Evolutionary conservation across 331 rosid species (phyloP), one percentile per base, ranked within the genome.

Genomic region (Telfairia occidentalis): DNA sequence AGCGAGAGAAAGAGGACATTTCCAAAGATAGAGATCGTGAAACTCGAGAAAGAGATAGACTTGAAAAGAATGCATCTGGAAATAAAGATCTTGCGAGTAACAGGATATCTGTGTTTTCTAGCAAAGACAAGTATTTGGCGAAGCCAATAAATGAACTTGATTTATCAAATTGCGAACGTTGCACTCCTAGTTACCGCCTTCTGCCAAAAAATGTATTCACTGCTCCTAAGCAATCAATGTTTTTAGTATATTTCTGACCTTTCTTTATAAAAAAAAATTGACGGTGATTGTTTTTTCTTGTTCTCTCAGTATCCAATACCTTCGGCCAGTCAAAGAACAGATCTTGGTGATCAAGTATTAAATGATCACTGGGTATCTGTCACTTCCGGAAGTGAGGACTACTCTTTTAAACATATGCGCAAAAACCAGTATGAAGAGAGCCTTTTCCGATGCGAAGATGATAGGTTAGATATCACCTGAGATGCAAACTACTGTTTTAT

Each of bases 351-450:
- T 19, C 86, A 83, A 84, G 90, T 95, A 64, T 80, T 95, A 75
- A 95, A 95, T 84, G 98, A 95, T 76, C 86, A 90, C 63, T 95
- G 97, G 99, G 99, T 95, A 37, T 95, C 99, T 43, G 99, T 95
- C 73, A 95, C 99, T 79, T 95, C 99, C 64, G 98, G 98, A 80
- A 95, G 98, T 52, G 98, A 95, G 84, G 98, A 95, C 81, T 95
- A 95, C 82, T 95, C 99, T 77, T 95, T 95, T 71, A 95, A 95
- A 85, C 99, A 95, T 82, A 95, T 95, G 99, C 99, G 99, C 77
- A 95, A 95, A 87, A 95, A 95, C 82, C 99, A 95, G 82, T 95
- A 95, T 76, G 99, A 95, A 84, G 99, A 95, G 83, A 95, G 99
- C 77, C 85, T 95, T 85, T 95, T 95, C 78, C 89, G 97, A 80